phyloP scores from a whole-genome alignment of 805 yeast species.

The Lachancea sp. region DNA sequence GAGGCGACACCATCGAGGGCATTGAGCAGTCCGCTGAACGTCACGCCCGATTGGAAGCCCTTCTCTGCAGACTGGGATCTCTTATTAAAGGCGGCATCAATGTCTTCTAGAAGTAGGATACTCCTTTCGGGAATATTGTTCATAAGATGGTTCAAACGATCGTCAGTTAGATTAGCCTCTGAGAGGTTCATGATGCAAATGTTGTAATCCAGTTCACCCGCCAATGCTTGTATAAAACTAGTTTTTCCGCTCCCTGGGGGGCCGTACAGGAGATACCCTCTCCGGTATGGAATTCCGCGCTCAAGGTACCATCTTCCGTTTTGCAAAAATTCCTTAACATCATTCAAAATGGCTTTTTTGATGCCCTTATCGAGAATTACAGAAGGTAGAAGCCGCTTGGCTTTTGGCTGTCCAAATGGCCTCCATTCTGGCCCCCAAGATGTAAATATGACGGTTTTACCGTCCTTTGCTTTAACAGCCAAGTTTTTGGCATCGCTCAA shows the following conservation, averaged over 20 bases:
- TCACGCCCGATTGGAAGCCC: constrained; percentile 82
- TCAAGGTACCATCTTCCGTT: constrained; percentile 90
- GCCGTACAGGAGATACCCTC: constrained; percentile 90
- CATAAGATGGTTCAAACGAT: constrained; percentile 89
- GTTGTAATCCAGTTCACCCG: constrained; percentile 93
- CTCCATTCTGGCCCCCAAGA: constrained; percentile 99
- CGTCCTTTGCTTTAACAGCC: constrained; percentile 79
- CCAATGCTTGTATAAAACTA: constrained; percentile 90
- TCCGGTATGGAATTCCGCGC: constrained; percentile 94
- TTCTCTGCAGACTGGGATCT: constrained; percentile 69
- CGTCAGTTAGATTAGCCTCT: constrained; percentile 89
- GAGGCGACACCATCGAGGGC: constrained; percentile 97
- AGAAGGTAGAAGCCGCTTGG: constrained; percentile 74
- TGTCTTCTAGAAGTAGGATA: constrained; percentile 78
- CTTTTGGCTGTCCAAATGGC: constrained; percentile 93
- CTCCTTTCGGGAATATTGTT: constrained; percentile 91
- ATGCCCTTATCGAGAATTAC: constrained; percentile 79
- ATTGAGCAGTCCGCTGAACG: constrained; percentile 88
- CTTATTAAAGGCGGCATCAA: constrained; percentile 90
- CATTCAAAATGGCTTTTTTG: constrained; percentile 56
- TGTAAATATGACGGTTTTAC: constrained; percentile 88
- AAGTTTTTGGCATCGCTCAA: constrained; percentile 76
- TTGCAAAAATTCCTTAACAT: constrained; percentile 70
- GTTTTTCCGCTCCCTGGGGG: constrained; percentile 99
- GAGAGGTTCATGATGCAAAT: constrained; percentile 88